phyloP scores from a whole-genome alignment of 805 yeast genomes.

The Metschnikowia picachoensis region DNA sequence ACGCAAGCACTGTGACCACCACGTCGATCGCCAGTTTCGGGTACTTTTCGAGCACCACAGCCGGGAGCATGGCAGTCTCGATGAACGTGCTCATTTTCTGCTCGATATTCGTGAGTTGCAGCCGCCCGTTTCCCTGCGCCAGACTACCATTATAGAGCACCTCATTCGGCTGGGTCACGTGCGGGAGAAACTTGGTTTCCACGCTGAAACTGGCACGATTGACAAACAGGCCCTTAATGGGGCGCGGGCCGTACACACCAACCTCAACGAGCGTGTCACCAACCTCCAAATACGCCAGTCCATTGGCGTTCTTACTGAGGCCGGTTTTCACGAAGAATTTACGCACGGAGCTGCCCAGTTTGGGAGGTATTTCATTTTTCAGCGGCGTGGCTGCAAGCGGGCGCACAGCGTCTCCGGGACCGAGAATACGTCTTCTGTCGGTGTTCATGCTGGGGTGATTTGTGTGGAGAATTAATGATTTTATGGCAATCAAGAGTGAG shows the following conservation, averaged over 20 bases:
- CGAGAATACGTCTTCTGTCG: conserved; percentile 84
- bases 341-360: conserved; percentile 5
- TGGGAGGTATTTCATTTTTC: conserved; percentile 2
- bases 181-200: conserved; percentile 51
- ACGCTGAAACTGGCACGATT: conserved; percentile 66
- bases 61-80: conserved; percentile 48
- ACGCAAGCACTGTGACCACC: conserved; percentile 62
- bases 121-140: conserved; percentile 25
- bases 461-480: neutral
- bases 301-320: conserved; percentile 66
- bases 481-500: neutral
- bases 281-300: conserved; percentile 76
- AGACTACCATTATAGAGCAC: conserved; percentile 24
- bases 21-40: conserved; percentile 89
- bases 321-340: conserved; percentile 60
- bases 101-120: conserved; percentile 37
- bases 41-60: conserved; percentile 62
- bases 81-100: conserved; percentile 50
- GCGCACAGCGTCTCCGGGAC: conserved; percentile 63
- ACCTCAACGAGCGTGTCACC: conserved; percentile 61
- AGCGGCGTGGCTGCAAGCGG: conserved; percentile 20
- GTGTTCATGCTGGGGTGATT: conserved; percentile 25
- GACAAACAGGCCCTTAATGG: conserved; percentile 69
- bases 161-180: conserved; percentile 40
- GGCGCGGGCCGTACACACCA: conserved; percentile 85